Evolutionary conservation across 305 asterid species (phyloP).

Genomic region (Plantago rigida): DNA sequence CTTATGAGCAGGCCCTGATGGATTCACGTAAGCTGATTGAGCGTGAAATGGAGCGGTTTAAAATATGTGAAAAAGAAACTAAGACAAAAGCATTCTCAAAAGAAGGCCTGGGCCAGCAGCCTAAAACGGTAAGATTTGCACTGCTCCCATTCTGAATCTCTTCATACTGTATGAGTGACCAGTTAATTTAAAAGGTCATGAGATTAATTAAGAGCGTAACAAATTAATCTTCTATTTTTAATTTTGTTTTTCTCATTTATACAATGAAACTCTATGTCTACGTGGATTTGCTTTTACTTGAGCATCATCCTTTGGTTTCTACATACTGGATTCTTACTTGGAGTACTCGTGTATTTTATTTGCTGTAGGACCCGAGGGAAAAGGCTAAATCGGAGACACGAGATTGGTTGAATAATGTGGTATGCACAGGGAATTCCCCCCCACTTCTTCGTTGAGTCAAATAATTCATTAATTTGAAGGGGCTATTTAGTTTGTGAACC

Average conservation of each 20-base stretch:
- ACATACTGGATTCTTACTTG: slow-evolving; percentile 23
- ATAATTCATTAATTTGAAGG: neutral
- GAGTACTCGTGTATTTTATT: slow-evolving; percentile 13
- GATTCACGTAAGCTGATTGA: slow-evolving; percentile 97
- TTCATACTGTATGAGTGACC: slow-evolving; percentile 8
- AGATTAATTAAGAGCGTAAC: neutral
- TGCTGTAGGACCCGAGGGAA: slow-evolving; percentile 83
- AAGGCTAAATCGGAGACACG: slow-evolving; percentile 96
- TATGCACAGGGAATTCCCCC: slow-evolving; percentile 32
- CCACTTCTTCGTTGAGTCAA: neutral
- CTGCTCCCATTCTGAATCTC: neutral
- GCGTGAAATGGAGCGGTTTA: slow-evolving; percentile 96
- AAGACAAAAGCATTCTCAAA: slow-evolving; percentile 98
- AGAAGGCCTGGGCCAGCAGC: slow-evolving; percentile 98
- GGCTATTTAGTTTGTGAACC: neutral
- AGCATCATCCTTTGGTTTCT: neutral
- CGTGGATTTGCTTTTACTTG: slow-evolving; percentile 13
- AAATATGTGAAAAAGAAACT: slow-evolving; percentile 95
- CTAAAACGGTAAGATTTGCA: slow-evolving; percentile 66
- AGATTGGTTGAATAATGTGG: slow-evolving; percentile 98
- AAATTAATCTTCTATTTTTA: no score
- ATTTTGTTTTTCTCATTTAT: no score
- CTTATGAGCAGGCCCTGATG: slow-evolving; percentile 99
- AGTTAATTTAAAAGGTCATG: neutral
- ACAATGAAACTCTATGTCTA: no score